Base-by-base conservation (phyloP, 1,284 basidiomycete species). In the Ganoderma meredithae region DNA sequence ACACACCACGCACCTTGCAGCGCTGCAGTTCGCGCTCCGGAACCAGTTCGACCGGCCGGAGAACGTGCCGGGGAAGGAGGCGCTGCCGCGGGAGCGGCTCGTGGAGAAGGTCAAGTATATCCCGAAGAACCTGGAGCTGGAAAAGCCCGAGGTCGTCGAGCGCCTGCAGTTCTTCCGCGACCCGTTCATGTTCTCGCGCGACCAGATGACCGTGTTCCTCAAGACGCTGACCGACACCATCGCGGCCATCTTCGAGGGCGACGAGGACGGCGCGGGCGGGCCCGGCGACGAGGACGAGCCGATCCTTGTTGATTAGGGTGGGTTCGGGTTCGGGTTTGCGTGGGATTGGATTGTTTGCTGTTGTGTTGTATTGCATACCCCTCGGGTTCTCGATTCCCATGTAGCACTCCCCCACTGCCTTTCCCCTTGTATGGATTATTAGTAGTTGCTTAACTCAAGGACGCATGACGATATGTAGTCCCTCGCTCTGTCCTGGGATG, bases 181-280 rank as follows among this genome's bases (percentile, higher is more conserved):
- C 2, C 78, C 87, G 0, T 94, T 94, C 77, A 88, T 90, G 17
- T 94, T 94, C 75, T 81, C 84, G 65, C 83, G 84, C 58, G 81
- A 84, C 25, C 92, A 94, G 77, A 82, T 91, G 65, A 83, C 87
- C 2, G 78, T 90, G 27, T 91, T 94, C 79, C 76, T 90, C 59
- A 83, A 83, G 73, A 89, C 87, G 25, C 77, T 91, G 68, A 81
- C 85, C 64, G 84, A 86, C 49, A 83, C 81, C 61, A 77, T 91
- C 63, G 9, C 44, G 7, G 44, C 15, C 25, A 47, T 72, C 17
- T 70, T 72, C 59, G 71, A 72, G 68, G 80, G 79, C 43, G 82
- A 84, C 3, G 71, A 76, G 27, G 71, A 74, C n/a, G 52, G 13
- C 15, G 79, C 27, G 31, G 79, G 78, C 55, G 78, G 73, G 44